Evolutionary conservation across 192 early-diverging fungal species (phyloP).

Genomic region (Entophlyctis luteolus): DNA sequence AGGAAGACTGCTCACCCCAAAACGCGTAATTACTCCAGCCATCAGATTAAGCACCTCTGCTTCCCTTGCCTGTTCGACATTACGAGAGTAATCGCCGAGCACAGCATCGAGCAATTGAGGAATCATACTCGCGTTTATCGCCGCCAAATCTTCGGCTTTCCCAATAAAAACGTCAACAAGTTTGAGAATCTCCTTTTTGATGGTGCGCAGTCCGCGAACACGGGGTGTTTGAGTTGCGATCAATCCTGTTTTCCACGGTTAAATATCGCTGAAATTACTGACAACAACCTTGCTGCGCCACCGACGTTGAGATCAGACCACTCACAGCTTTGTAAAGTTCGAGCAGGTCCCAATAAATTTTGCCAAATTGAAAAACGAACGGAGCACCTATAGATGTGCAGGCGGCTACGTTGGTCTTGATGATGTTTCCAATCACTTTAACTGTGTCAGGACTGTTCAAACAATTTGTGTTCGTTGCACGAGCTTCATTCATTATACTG

Average conservation of each 20-base stretch:
- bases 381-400: slow-evolving; percentile 83
- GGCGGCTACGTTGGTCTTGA: slow-evolving; percentile 93
- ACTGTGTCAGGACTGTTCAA: slow-evolving; percentile 74
- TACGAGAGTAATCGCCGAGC: slow-evolving; percentile 80
- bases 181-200: slow-evolving; percentile 93
- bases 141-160: slow-evolving; percentile 78
- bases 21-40: slow-evolving; percentile 76
- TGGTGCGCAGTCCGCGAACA: slow-evolving; percentile 84
- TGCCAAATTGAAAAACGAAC: slow-evolving; percentile 83
- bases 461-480: slow-evolving; percentile 59
- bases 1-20: slow-evolving; percentile 57
- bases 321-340: slow-evolving; percentile 88
- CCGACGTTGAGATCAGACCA: slow-evolving; percentile 72
- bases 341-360: slow-evolving; percentile 87
- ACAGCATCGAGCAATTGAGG: slow-evolving; percentile 88
- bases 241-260: slow-evolving; percentile 47
- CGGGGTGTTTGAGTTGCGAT: slow-evolving; percentile 90
- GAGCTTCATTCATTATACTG: slow-evolving; percentile 67
- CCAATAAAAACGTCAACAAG: slow-evolving; percentile 90
- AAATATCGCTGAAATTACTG: slow-evolving; percentile 5
- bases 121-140: slow-evolving; percentile 80
- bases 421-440: slow-evolving; percentile 85
- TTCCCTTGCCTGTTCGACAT: slow-evolving; percentile 85
- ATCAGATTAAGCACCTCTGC: slow-evolving; percentile 92
- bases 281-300: slow-evolving; percentile 62